A percentile compares a stretch with the other conserved stretches of the same genome.
Evolutionary conservation across 179 eudicot species (phyloP).

Genomic region (Heliamphora pulchella): DNA sequence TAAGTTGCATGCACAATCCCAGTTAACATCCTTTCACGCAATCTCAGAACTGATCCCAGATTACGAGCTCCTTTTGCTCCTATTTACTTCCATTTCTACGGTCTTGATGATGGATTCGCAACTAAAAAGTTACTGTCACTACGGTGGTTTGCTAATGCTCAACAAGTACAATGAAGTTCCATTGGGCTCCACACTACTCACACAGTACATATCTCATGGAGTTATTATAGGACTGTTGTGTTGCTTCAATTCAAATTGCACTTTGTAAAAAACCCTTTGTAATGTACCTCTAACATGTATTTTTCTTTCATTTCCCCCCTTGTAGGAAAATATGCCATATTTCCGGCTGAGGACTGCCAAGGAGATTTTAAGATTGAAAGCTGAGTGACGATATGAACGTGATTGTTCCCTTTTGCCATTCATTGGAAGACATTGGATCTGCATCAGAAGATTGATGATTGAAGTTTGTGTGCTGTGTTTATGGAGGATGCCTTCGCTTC

Average conservation of each 20-base stretch:
- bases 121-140: neutral
- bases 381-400: conserved; percentile 30
- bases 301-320: neutral
- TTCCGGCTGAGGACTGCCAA: conserved; percentile 44
- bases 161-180: neutral
- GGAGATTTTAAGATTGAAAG: conserved; percentile 44
- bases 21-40: too few species aligned
- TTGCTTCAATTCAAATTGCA: neutral
- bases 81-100: too few species aligned
- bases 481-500: neutral
- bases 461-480: neutral
- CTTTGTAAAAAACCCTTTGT: neutral
- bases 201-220: neutral
- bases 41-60: neutral
- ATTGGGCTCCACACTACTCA: neutral
- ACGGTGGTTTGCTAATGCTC: neutral
- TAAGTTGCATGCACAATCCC: too few species aligned
- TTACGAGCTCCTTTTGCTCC: neutral
- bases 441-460: neutral
- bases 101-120: neutral
- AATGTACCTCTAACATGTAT: neutral
- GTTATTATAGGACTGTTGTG: neutral
- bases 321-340: conserved; percentile 48
- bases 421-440: neutral
- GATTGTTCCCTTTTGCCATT: neutral